Evolutionary conservation across 1,284 basidiomycete species (phyloP).

Genomic region (Irpex sp.): DNA sequence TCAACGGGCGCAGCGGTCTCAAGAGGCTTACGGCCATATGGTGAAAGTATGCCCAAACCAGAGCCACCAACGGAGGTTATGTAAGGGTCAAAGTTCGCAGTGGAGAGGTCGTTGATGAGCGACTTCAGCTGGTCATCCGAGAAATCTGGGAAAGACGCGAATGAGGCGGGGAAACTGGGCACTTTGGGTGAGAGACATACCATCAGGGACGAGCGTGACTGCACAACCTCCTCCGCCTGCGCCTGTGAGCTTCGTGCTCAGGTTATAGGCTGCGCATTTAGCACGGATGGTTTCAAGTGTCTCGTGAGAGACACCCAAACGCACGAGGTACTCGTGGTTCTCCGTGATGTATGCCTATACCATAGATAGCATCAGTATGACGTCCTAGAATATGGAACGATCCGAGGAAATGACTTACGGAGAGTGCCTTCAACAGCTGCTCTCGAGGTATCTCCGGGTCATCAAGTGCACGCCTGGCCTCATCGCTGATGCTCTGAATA

Average conservation of each 20-base stretch:
- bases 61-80: constrained; percentile 90
- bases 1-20: constrained; percentile 1
- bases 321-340: constrained; percentile 85
- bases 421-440: constrained; percentile 55
- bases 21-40: constrained; percentile 37
- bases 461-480: constrained; percentile 72
- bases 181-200: constrained; percentile 36
- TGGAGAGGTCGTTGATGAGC: constrained; percentile 57
- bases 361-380: constrained; percentile 2
- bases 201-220: constrained; percentile 91
- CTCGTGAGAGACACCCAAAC: constrained; percentile 93
- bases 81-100: constrained; percentile 81
- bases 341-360: constrained; percentile 76
- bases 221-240: constrained; percentile 99
- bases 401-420: constrained; percentile 39
- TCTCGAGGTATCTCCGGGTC: constrained; percentile 69
- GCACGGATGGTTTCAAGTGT: constrained; percentile 80
- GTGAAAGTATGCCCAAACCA: constrained; percentile 83
- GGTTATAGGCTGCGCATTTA: constrained; percentile 62
- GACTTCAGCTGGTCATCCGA: constrained; percentile 50
- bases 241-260: constrained; percentile 97
- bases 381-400: background rate
- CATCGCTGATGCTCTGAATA: constrained; percentile 82
- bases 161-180: background rate
- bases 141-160: constrained; percentile 48